phyloP scores from a whole-genome alignment of 306 rosid species.

The Glycine soja region DNA sequence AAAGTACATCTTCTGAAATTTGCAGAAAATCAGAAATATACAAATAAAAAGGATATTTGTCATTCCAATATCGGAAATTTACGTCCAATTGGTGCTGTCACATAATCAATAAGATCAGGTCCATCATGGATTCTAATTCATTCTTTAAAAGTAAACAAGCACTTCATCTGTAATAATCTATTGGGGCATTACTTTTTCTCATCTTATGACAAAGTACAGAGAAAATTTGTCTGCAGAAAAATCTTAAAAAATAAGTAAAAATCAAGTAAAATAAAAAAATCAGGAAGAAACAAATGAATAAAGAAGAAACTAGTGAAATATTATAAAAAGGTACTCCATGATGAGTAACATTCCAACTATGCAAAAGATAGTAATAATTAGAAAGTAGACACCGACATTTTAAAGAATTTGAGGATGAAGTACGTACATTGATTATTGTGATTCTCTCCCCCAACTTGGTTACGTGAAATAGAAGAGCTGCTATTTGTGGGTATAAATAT shows the following conservation, averaged over 20 bases:
- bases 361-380: conserved; percentile 55
- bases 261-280: conserved; percentile 28
- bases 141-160: conserved; percentile 14
- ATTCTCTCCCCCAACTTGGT: conserved; percentile 37
- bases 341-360: conserved; percentile 54
- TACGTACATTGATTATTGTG: conserved; percentile 30
- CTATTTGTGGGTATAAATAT: conserved; percentile 13
- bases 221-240: conserved; percentile 9
- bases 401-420: conserved; percentile 22
- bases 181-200: conserved; percentile 23
- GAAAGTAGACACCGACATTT: conserved; percentile 49
- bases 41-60: conserved; percentile 3
- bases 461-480: conserved; percentile 41
- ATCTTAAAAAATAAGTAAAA: background rate
- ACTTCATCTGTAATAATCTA: background rate
- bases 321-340: conserved; percentile 58
- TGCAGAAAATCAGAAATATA: background rate
- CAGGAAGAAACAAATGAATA: background rate
- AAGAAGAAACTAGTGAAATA: conserved; percentile 25
- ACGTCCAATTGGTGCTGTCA: conserved; percentile 9
- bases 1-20: background rate
- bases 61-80: background rate
- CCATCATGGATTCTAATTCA: conserved; percentile 19
- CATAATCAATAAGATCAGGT: background rate
- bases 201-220: conserved; percentile 1